phyloP scores from a whole-genome alignment of 352 stramenopile species.

The Globisporangium irregulare region DNA sequence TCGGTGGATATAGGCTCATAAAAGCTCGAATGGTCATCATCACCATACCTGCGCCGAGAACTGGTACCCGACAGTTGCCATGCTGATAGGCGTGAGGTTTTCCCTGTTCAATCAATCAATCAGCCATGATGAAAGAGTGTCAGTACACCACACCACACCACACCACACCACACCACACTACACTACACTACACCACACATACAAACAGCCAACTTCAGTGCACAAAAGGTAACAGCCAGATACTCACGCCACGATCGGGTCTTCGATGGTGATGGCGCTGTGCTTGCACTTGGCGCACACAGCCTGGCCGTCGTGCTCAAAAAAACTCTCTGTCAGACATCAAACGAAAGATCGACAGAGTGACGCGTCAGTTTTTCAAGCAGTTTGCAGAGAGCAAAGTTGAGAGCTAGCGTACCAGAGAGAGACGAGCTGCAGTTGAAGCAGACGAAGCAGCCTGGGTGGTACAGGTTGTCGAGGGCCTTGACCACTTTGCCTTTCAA shows the following conservation, averaged over 20 bases:
- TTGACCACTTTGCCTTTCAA: slow-evolving; percentile 87
- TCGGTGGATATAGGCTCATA: not conserved
- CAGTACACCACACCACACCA: no score
- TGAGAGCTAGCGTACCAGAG: slow-evolving; percentile 37
- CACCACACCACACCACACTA: no score
- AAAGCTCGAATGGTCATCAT: not conserved
- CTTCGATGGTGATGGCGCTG: slow-evolving; percentile 51
- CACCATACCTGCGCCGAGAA: slow-evolving; percentile 45
- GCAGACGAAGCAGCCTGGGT: slow-evolving; percentile 82
- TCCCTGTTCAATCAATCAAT: slow-evolving; percentile 25
- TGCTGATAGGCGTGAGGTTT: slow-evolving; percentile 45
- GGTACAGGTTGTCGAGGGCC: slow-evolving; percentile 80
- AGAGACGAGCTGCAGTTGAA: slow-evolving; percentile 72
- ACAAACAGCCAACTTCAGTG: not conserved
- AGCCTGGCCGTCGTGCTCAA: slow-evolving; percentile 71
- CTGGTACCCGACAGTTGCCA: slow-evolving; percentile 68
- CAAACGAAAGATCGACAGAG: not conserved
- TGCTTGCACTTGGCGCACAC: slow-evolving; percentile 82
- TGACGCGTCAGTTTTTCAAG: not conserved
- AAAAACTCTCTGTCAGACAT: slow-evolving; percentile 73
- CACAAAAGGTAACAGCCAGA: not conserved
- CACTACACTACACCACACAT: no score
- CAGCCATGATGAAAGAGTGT: not conserved
- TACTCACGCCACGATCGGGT: slow-evolving; percentile 46
- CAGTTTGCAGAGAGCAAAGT: not conserved